Percentiles rank a stretch among this genome's conserved stretches.
These are phyloP conservation scores for Pseudopyrenochaeta lycopersici DNA, from an alignment of 2,329 filamentous ascomycete genomes.

Conservation along the genomic window DNA sequence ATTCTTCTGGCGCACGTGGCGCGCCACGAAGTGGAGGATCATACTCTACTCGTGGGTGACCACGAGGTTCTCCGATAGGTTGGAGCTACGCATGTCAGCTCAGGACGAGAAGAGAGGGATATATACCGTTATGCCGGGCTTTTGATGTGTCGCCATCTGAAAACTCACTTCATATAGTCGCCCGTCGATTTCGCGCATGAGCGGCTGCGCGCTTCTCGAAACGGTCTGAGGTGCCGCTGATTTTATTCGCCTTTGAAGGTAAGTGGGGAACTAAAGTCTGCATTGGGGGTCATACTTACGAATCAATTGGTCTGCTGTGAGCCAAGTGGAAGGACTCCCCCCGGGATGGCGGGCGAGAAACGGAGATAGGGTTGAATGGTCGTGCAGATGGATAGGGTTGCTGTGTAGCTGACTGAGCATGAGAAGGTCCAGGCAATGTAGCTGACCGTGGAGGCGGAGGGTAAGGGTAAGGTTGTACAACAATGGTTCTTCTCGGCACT, in stretches of 20 bases:
- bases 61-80: conserved; percentile 31
- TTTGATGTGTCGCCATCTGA: conserved; percentile 14
- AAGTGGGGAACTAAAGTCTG: conserved; percentile 10
- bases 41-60: conserved; percentile 24
- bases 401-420: conserved; percentile 11
- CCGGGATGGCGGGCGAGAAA: conserved; percentile 6
- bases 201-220: conserved; percentile 16
- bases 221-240: conserved; percentile 13
- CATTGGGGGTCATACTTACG: conserved; percentile 25
- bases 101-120: conserved; percentile 1
- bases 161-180: conserved; percentile 47
- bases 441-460: conserved; percentile 15
- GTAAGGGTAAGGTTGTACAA: conserved; percentile 25
- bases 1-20: conserved; percentile 19
- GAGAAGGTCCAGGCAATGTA: conserved; percentile 12
- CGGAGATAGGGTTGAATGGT: conserved; percentile 2
- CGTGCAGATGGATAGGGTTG: conserved; percentile 10
- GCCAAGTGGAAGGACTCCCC: conserved; percentile 13
- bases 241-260: conserved; percentile 27
- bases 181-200: conserved; percentile 38
- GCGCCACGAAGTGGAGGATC: conserved; percentile 14
- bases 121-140: conserved; percentile 21
- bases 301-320: conserved; percentile 17
- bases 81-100: conserved; percentile 42
- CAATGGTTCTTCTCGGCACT: conserved; percentile 33